These are phyloP conservation scores for Zymoseptoria pseudotritici DNA, from an alignment of 2,329 filamentous ascomycete genomes.

Conservation along the genomic window DNA sequence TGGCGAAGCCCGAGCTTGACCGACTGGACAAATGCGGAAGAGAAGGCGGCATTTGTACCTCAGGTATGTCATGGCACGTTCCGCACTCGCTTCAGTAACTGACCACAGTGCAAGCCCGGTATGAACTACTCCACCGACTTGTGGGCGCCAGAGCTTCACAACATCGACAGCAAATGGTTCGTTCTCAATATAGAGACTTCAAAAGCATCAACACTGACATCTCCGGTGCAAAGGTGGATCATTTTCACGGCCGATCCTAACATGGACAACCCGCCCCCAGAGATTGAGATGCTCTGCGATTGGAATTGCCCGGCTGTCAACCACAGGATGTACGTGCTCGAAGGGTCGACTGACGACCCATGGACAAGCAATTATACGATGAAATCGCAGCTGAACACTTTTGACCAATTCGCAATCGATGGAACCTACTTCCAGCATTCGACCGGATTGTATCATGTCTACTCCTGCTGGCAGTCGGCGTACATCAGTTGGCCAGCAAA, in stretches of 20 bases:
- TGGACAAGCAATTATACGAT: constrained; percentile 40
- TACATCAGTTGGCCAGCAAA: constrained; percentile 47
- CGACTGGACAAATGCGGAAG: constrained; percentile 39
- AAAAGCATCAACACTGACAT: background rate
- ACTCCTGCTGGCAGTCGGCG: constrained; percentile 36
- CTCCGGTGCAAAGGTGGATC: constrained; percentile 18
- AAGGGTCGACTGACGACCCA: constrained; percentile 36
- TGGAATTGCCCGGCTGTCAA: constrained; percentile 42
- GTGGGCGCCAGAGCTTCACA: constrained; percentile 47
- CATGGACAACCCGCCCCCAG: constrained; percentile 39
- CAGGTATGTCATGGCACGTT: constrained; percentile 15
- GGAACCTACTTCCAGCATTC: constrained; percentile 45
- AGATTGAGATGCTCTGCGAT: constrained; percentile 32
- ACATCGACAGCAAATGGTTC: constrained; percentile 42
- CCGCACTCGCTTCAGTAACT: background rate
- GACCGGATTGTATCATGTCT: constrained; percentile 35
- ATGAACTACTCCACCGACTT: constrained; percentile 41
- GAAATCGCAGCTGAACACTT: constrained; percentile 44
- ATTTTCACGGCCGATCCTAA: constrained; percentile 48
- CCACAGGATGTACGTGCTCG: constrained; percentile 46
- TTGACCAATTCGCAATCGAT: constrained; percentile 48
- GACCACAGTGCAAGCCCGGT: constrained; percentile 19
- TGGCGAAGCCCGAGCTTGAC: constrained; percentile 36
- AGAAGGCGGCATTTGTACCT: constrained; percentile 37
- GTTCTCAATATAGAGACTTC: background rate